Base-by-base conservation (phyloP, 768 basidiomycete species). In the Psilocybe sp. region DNA sequence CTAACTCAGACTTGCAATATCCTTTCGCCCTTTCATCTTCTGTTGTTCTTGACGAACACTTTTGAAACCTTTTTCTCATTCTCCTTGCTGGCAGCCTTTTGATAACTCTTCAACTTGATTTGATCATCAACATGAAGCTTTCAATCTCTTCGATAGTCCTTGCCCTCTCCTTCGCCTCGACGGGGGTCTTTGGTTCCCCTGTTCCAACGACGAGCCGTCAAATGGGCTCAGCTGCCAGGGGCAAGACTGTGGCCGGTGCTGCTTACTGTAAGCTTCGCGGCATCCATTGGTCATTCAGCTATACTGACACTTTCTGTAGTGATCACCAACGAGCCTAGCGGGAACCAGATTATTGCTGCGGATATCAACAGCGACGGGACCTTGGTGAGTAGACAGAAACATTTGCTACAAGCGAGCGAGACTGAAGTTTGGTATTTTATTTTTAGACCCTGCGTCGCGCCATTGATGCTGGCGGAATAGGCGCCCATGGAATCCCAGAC, bases 251-350 rank as follows among this genome's bases (percentile, higher is more conserved):
- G 4, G 66, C 70, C 16, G 72, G 66, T 11, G 64, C 66, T 15
- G 57, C 61, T 10, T 66, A 65, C 43, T 62, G 64, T 67, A 45
- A 33, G 63, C 43, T 11, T 44, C 12, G 35, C 11, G 9, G 16
- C 33, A 13, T 41, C 8, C n/a, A n/a, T n/a, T 13, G 15, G 3
- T 40, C 40, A 16, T 2, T 32, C 32, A 23, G n/a, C 7, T 13
- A 28, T 15, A n/a, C 44, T 39, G 4, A 49, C 42, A 13, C 42
- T 49, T 47, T 20, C 40, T 31, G n/a, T 51, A 80, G 78, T 79
- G 60, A 73, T 79, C 31, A 76, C 77, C 34, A 80, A 80, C 54
- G 74, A 78, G 43, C 70, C 73, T 4, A 53, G 56, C 32, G 74
- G 72, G 15, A 79, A 79, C 60, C 69, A 67, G 49, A 57, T 79